Percentiles rank a stretch among this genome's conserved stretches.
Evolutionary conservation across 768 basidiomycete genomes (phyloP).

Genomic region (Lactarius psammicola): DNA sequence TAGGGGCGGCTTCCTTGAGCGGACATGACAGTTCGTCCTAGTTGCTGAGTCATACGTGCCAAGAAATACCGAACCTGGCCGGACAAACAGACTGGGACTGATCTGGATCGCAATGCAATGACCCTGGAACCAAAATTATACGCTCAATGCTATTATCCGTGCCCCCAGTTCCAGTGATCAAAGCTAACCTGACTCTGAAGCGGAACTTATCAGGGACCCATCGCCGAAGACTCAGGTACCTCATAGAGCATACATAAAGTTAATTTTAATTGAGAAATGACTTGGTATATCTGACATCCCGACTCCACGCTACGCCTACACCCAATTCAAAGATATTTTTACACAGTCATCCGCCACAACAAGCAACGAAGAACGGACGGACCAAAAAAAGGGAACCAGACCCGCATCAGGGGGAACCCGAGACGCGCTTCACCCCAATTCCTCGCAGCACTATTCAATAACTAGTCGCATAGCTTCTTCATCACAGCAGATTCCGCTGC

Average conservation of each 20-base stretch:
- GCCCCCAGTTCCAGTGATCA: neutral
- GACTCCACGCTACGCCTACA: neutral
- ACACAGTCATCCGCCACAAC: neutral
- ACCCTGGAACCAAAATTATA: neutral
- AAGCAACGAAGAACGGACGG: neutral
- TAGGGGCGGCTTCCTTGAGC: neutral
- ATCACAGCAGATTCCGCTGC: constrained; percentile 7
- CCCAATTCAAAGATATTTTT: neutral
- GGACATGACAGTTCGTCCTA: neutral
- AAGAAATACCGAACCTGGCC: too few species aligned
- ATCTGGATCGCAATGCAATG: too few species aligned
- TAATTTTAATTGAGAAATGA: neutral
- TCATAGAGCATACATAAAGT: neutral
- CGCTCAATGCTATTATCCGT: neutral
- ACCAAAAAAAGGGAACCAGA: neutral
- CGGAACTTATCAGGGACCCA: neutral
- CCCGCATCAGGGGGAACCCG: neutral
- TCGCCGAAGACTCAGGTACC: neutral
- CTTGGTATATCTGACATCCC: neutral
- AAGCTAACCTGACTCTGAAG: neutral
- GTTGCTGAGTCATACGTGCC: neutral
- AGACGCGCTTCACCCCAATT: neutral
- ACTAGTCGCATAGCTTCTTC: constrained; percentile 7
- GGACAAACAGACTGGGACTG: too few species aligned
- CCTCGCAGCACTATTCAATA: neutral